Evolutionary conservation across 352 stramenopile species (phyloP).

Genomic region (Stramenopiles sp.): DNA sequence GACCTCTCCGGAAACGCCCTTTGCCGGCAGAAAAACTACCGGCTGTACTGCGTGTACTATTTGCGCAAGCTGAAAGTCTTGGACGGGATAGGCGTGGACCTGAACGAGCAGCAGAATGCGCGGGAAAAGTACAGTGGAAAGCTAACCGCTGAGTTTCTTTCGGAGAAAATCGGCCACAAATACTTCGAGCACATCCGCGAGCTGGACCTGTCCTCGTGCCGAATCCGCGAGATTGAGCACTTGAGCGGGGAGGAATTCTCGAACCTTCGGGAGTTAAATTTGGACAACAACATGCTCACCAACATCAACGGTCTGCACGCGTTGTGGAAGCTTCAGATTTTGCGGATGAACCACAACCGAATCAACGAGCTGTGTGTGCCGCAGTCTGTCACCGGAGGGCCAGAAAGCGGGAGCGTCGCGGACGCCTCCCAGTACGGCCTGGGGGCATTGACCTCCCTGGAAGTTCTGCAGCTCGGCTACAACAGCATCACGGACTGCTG

Average conservation of each 20-base stretch:
- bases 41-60: conserved; percentile 51
- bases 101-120: conserved; percentile 44
- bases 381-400: too few relatives aligned
- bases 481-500: conserved; percentile 55
- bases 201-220: conserved; percentile 26
- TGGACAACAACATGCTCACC: conserved; percentile 58
- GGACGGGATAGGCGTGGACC: conserved; percentile 40
- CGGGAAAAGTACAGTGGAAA: conserved; percentile 65
- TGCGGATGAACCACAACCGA: conserved; percentile 51
- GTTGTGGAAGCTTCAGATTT: conserved; percentile 35
- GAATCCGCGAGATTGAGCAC: conserved; percentile 38
- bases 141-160: conserved; percentile 50
- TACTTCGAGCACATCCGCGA: conserved; percentile 30
- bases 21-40: conserved; percentile 37
- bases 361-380: conserved; percentile 42
- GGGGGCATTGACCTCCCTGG: conserved; percentile 36
- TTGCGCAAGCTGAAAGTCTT: conserved; percentile 52
- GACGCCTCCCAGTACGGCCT: conserved; percentile 31
- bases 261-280: conserved; percentile 42
- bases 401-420: conserved; percentile 15
- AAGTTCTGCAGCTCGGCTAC: conserved; percentile 43
- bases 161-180: conserved; percentile 41
- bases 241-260: conserved; percentile 34
- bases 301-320: conserved; percentile 36
- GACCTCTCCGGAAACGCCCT: conserved; percentile 56